Conservation (phyloP, 108 stramenopile species). For the Mediolabrus comicus region DNA sequence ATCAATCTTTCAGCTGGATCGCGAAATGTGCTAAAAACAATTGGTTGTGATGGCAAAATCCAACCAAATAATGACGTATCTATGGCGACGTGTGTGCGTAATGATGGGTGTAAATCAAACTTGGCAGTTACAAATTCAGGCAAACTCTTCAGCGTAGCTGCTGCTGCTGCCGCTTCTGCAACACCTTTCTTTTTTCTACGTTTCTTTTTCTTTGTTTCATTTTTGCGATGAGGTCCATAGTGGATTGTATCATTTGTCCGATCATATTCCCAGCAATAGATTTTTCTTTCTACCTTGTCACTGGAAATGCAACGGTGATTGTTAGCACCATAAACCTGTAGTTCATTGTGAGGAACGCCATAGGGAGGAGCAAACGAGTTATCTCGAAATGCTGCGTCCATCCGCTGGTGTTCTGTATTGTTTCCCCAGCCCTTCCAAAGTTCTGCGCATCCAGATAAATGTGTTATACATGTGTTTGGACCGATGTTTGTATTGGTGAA, state of each 20-base stretch:
- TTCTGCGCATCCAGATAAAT: slow-evolving; percentile 12
- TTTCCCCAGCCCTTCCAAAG: slow-evolving; percentile 5
- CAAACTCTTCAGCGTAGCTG: too few species aligned
- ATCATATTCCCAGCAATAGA: slow-evolving; percentile 31
- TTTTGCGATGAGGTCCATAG: slow-evolving; percentile 18
- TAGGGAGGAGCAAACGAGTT: slow-evolving; percentile 5
- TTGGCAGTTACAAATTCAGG: neutral
- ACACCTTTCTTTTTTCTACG: neutral
- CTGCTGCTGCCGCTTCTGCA: too few species aligned
- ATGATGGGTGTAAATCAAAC: slow-evolving; percentile 3
- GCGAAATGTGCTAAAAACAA: slow-evolving; percentile 25
- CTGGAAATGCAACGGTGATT: slow-evolving; percentile 1
- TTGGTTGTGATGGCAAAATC: slow-evolving; percentile 12
- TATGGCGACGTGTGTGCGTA: slow-evolving; percentile 21
- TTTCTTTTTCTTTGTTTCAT: neutral
- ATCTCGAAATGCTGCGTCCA: neutral
- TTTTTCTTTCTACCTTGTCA: neutral
- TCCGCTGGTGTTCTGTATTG: neutral
- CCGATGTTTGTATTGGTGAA: slow-evolving; percentile 12
- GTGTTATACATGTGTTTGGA: slow-evolving; percentile 31
- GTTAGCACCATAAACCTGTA: neutral
- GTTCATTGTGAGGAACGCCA: neutral
- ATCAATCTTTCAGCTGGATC: slow-evolving; percentile 24
- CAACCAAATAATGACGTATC: slow-evolving; percentile 28
- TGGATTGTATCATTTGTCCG: slow-evolving; percentile 3